Percentiles rank a stretch among this genome's conserved stretches.
Conservation (phyloP, 352 stramenopile genomes). For the Phytophthora melonis region DNA sequence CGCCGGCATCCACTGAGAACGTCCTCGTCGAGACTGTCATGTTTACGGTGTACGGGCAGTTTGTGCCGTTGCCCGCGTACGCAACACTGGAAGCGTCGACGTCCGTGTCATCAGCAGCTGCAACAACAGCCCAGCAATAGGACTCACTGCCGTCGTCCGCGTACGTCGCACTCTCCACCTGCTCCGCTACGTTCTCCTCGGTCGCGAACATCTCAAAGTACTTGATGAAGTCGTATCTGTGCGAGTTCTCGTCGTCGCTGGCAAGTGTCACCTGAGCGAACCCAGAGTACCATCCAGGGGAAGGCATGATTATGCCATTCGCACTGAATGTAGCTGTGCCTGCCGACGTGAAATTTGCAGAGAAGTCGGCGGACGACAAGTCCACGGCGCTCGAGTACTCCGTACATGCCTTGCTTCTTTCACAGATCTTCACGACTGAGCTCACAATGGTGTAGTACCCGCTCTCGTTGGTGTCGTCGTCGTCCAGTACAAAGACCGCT, state of each 20-base stretch:
- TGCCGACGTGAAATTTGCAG: constrained; percentile 45
- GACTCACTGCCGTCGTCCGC: constrained; percentile 35
- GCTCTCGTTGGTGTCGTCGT: constrained; percentile 20
- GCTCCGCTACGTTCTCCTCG: constrained; percentile 23
- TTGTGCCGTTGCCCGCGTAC: constrained; percentile 39
- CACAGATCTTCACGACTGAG: constrained; percentile 60
- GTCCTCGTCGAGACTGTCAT: constrained; percentile 41
- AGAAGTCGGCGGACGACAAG: constrained; percentile 33
- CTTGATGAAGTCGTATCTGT: constrained; percentile 62
- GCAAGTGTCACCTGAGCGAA: constrained; percentile 61
- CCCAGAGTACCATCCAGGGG: constrained; percentile 43
- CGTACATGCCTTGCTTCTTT: constrained; percentile 42
- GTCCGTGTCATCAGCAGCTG: constrained; percentile 22
- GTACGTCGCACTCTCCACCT: constrained; percentile 39
- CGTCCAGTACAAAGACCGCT: constrained; percentile 28
- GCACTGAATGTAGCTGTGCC: constrained; percentile 44
- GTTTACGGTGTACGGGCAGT: constrained; percentile 57
- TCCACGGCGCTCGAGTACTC: constrained; percentile 50
- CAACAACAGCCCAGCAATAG: constrained; percentile 63
- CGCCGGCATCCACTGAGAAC: constrained; percentile 31
- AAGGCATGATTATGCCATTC: constrained; percentile 43
- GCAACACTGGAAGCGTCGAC: constrained; percentile 44
- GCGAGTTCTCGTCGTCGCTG: constrained; percentile 28
- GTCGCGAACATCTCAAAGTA: constrained; percentile 65
- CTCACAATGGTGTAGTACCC: constrained; percentile 58